Percentiles rank a stretch among this genome's conserved stretches.
phyloP scores from a whole-genome alignment of 768 basidiomycete genomes.

The Collybia mongolica region DNA sequence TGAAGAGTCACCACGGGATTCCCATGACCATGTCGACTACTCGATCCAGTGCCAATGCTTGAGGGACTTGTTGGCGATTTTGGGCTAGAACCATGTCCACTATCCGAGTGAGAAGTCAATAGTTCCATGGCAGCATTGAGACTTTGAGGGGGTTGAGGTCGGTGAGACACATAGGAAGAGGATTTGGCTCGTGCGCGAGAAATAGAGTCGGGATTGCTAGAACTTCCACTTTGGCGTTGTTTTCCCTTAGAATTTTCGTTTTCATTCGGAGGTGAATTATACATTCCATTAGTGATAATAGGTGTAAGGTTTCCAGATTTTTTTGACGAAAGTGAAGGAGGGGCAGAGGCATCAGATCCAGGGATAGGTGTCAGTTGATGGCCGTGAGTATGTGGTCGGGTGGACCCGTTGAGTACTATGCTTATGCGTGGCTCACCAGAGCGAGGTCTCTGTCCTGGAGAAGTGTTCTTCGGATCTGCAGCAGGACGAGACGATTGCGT shows the following conservation, averaged over 20 bases:
- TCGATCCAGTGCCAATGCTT: slow-evolving; percentile 18
- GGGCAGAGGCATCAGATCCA: slow-evolving; percentile 63
- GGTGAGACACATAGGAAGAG: slow-evolving; percentile 53
- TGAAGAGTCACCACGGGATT: slow-evolving; percentile 19
- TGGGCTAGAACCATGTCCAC: slow-evolving; percentile 26
- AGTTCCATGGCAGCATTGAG: slow-evolving; percentile 72
- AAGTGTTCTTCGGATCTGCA: slow-evolving; percentile 9
- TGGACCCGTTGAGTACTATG: slow-evolving; percentile 18
- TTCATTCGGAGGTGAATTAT: slow-evolving; percentile 26
- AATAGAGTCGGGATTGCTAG: slow-evolving; percentile 31
- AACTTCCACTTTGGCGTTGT: slow-evolving; percentile 23
- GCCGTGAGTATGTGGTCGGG: slow-evolving; percentile 29
- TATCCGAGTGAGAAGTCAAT: slow-evolving; percentile 48
- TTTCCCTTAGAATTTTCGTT: slow-evolving; percentile 32
- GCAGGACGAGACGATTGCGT: slow-evolving; percentile 31
- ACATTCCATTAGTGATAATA: slow-evolving; percentile 22
- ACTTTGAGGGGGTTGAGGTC: slow-evolving; percentile 63
- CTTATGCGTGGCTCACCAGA: slow-evolving; percentile 25
- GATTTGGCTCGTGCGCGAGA: slow-evolving; percentile 53
- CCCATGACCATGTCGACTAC: slow-evolving; percentile 15
- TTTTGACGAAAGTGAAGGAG: slow-evolving; percentile 49
- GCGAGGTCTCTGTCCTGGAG: slow-evolving; percentile 24
- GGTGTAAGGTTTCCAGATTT: slow-evolving; percentile 35
- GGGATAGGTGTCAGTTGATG: slow-evolving; percentile 63
- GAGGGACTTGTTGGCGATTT: slow-evolving; percentile 22